Base-by-base conservation (phyloP, 371 early-diverging fungal species). In the Apophysomyces variabilis region DNA sequence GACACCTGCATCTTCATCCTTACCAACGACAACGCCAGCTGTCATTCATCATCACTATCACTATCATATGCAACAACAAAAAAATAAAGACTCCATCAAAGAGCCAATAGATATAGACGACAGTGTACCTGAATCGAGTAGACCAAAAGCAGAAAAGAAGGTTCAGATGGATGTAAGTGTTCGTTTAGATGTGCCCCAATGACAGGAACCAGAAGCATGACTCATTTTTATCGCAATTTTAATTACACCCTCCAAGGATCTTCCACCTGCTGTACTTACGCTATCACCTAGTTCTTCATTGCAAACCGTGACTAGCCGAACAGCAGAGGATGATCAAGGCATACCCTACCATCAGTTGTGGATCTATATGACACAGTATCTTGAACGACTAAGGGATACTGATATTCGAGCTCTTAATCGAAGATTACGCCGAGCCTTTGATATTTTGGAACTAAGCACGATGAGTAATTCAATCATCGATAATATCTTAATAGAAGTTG, bases 381-480 rank as follows among this genome's bases (percentile, higher is more conserved):
- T 83, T 38, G 80, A 88, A 59, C 72, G 88, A 16, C 43, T 87
- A 39, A 70, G 79, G n/a, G 78, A 80, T 5, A 84, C 87, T 0
- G 87, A 88, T 43, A 84, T 86, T 4, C 71, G 88, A 45, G 84
- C 88, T 18, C 57, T 89, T 38, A 90, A 88, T 57, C 76, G 90
- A 38, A 75, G 87, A 35, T 71, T 89, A 11, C 67, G 76, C 38
- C 76, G 89, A 38, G 79, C 86, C 4, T 92, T 92, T 78, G 91
- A 92, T 70, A 83, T 92, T 18, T 73, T 87, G 11, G 91, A 90
- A 41, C 77, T 92, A 35, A 86, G 87, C 14, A 83, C 82, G 32
- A 84, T 92, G 81, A 88, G 89, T 63, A 89, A 92, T 63, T 87
- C 87, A 21, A 88, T 91, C 16, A 88, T 92, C 38, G 89, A 90